These are phyloP conservation scores for Oidiodendron maius DNA, from an alignment of 495 filamentous ascomycete genomes.

Conservation along the genomic window DNA sequence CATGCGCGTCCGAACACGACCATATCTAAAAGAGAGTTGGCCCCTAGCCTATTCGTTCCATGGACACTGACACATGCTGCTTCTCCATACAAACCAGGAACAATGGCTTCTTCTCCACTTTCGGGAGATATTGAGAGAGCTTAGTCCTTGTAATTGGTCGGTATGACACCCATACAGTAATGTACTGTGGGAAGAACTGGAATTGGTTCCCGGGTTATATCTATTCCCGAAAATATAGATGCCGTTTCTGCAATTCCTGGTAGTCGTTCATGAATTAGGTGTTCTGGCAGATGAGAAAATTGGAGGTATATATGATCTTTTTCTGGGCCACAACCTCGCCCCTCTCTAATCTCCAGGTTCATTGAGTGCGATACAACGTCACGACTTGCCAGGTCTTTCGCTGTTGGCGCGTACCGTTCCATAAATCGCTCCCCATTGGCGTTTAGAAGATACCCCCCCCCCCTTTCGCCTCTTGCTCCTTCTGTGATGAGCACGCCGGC, in stretches of 20 bases:
- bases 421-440: conserved; percentile 21
- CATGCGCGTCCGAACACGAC: conserved; percentile 21
- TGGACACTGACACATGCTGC: conserved; percentile 22
- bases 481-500: conserved; percentile 21
- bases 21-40: conserved; percentile 22
- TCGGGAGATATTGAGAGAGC: conserved; percentile 13
- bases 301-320: conserved; percentile 24
- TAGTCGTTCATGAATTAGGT: conserved; percentile 17
- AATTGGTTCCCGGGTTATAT: conserved; percentile 22
- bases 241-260: conserved; percentile 23
- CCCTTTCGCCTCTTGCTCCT: conserved; percentile 21
- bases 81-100: conserved; percentile 19
- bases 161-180: conserved; percentile 23
- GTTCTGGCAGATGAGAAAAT: conserved; percentile 18
- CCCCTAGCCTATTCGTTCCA: conserved; percentile 21
- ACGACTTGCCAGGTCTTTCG: conserved; percentile 19
- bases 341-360: conserved; percentile 23
- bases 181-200: conserved; percentile 22
- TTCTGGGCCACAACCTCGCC: conserved; percentile 18
- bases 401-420: conserved; percentile 22
- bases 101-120: conserved; percentile 17
- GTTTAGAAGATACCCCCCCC: conserved; percentile 21
- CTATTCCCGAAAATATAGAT: conserved; percentile 20
- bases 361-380: conserved; percentile 21
- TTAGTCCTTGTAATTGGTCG: conserved; percentile 23